Base-by-base conservation (phyloP, 2,329 filamentous ascomycete genomes). In the Botrytis hyacinthi region DNA sequence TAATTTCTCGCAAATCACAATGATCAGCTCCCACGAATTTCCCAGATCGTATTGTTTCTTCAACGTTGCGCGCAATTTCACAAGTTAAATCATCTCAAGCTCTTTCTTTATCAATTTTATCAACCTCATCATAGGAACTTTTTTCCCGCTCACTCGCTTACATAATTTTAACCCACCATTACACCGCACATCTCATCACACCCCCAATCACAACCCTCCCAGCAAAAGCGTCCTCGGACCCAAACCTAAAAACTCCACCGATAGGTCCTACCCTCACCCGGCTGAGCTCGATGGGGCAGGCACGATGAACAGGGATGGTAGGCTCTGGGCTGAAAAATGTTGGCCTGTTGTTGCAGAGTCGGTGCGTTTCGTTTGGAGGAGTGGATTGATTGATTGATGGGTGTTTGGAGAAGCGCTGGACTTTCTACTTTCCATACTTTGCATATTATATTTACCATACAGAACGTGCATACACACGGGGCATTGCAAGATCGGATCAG, bases 371-470 rank as follows among this genome's bases (percentile, higher is more conserved):
- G 57, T 60, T 60, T 35, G 57, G 26, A 40, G 59, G 59, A 61
- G 35, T 61, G 59, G 48, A 54, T 54, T n/a, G 35, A 54, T n/a
- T 61, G 59, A 62, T 26, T n/a, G 26, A 40, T 16, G 35, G 26
- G 59, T 37, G 35, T 61, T 61, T 62, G 37, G 35, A 62, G 60
- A 62, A 62, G 60, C 60, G 60, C 60, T 62, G 35, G 26, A 62
- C 60, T 62, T n/a, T n/a, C 32, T 40, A 14, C 59, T 26, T 40
- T n/a, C 59, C 10, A n/a, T n/a, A 26, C 40, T 42, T 5, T 40
- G n/a, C 59, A 18, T 35, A 37, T 8, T 1, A 18, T 22, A 37
- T 8, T 2, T 37, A 60, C 57, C 9, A 22, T 37, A 40, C 40
- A 12, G 26, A 12, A 61, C 35, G 51, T 29, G n/a, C 51, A 29